Base-by-base conservation (phyloP, 257 asterid species). In the Rubia yunnanensis region DNA sequence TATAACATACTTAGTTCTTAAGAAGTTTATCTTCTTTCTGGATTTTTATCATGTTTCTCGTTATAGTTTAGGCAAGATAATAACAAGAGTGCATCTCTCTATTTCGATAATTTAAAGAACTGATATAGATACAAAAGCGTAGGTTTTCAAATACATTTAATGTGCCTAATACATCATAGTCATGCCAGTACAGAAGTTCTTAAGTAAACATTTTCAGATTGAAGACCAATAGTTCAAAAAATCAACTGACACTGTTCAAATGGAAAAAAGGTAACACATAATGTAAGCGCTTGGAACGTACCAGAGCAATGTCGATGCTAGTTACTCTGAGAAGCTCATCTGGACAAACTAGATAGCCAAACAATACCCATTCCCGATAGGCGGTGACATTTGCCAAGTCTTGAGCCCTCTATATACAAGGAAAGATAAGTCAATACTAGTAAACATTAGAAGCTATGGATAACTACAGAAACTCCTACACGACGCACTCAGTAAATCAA, bases 321-420 rank as follows among this genome's bases (percentile, higher is more conserved):
- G 99, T 88, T 77, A 92, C 96, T 76, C 99, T 84, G 61, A 89
- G 97, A 70, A 92, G 95, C 85, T 92, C 99, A 46, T 92, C 99
- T 30, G 99, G 97, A 73, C 99, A 92, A 75, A 89, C 97, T 73
- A 92, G 94, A 84, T 92, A 92, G 23, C 99, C 99, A 77, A 87
- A 86, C 58, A 92, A 76, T 67, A 89, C 99, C 99, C 99, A 92
- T 70, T 92, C 97, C 18, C 92, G 86, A 72, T 92, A 92, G 32
- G 96, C 83, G 56, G 97, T 89, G 77, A 92, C 97, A 80, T 92
- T 89, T 72, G 97, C 99, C 77, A 92, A 85, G 82, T 92, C 99
- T 80, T 92, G 99, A 70, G 99, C 99, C 80, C 99, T 89, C 99
- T 92, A 86, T 75, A 71, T 54, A 78, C 53, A 66, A 55, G 22